Conservation (phyloP, 2,329 filamentous ascomycete genomes). For the Penicillium concentricum region DNA sequence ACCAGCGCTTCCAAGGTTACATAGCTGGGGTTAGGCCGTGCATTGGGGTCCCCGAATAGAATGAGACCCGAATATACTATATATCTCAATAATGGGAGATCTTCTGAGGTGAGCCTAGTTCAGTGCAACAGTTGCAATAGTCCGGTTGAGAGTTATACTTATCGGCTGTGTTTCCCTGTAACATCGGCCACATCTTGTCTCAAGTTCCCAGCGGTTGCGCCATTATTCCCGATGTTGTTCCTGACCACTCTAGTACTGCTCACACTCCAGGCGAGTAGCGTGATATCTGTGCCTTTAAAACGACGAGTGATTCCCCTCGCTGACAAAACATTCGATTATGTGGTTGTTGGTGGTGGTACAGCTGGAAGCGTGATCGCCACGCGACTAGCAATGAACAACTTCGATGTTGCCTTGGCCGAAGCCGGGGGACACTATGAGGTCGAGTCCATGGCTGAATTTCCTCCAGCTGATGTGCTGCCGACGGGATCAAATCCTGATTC, state of each 20-base stretch:
- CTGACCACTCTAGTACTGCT: slow-evolving; percentile 1
- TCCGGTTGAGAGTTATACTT: background rate
- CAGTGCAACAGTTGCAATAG: background rate
- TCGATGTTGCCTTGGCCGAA: slow-evolving; percentile 30
- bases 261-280: slow-evolving; percentile 7
- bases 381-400: slow-evolving; percentile 23
- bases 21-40: background rate
- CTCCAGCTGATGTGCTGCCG: slow-evolving; percentile 19
- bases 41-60: background rate
- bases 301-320: background rate
- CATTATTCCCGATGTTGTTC: slow-evolving; percentile 4
- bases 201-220: background rate
- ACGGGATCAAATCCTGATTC: slow-evolving; percentile 26
- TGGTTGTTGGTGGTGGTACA: slow-evolving; percentile 29
- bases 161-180: background rate
- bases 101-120: background rate
- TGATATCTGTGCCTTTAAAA: background rate
- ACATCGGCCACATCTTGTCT: background rate
- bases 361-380: slow-evolving; percentile 26
- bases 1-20: background rate
- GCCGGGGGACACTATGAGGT: slow-evolving; percentile 31
- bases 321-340: slow-evolving; percentile 23
- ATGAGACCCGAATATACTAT: background rate
- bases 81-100: background rate
- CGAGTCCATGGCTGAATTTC: slow-evolving; percentile 17